Percentiles rank a stretch among this genome's conserved stretches.
phyloP scores from a whole-genome alignment of 192 early-diverging fungal species.

The Pilobolus umbonatus region DNA sequence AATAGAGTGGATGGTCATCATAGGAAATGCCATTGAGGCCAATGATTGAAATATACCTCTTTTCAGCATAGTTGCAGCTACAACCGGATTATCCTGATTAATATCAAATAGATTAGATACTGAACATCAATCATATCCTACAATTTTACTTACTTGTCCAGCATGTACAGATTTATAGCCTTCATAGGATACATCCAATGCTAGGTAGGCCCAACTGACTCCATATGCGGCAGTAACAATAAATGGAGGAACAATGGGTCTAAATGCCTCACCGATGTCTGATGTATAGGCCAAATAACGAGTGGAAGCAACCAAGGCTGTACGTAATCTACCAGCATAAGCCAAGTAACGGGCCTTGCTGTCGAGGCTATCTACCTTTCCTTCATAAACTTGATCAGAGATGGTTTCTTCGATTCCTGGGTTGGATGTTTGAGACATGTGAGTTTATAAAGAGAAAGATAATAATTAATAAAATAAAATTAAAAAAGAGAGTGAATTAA shows the following conservation, averaged over 20 bases:
- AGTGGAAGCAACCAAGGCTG: slow-evolving; percentile 36
- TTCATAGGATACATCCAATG: slow-evolving; percentile 57
- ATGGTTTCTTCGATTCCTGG: slow-evolving; percentile 5
- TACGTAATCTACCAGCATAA: slow-evolving; percentile 45
- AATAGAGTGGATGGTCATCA: slow-evolving; percentile 61
- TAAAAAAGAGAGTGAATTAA: not conserved
- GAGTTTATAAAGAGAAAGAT: not conserved
- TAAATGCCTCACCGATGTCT: slow-evolving; percentile 66
- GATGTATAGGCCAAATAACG: slow-evolving; percentile 63
- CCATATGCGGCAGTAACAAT: slow-evolving; percentile 60
- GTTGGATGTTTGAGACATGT: not conserved
- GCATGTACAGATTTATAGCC: slow-evolving; percentile 49
- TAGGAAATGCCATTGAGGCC: slow-evolving; percentile 55
- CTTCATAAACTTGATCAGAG: slow-evolving; percentile 21
- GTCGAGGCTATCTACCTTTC: slow-evolving; percentile 41
- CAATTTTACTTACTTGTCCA: slow-evolving; percentile 30
- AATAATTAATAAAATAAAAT: not conserved
- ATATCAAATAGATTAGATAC: not conserved
- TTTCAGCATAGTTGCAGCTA: slow-evolving; percentile 47
- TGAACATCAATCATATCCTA: not conserved
- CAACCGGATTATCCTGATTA: slow-evolving; percentile 29
- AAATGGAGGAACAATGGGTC: slow-evolving; percentile 49
- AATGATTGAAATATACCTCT: slow-evolving; percentile 59
- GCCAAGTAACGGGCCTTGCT: slow-evolving; percentile 49
- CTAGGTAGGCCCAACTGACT: slow-evolving; percentile 57